phyloP scores from a whole-genome alignment of 805 yeast genomes.

The Candida saitoana region DNA sequence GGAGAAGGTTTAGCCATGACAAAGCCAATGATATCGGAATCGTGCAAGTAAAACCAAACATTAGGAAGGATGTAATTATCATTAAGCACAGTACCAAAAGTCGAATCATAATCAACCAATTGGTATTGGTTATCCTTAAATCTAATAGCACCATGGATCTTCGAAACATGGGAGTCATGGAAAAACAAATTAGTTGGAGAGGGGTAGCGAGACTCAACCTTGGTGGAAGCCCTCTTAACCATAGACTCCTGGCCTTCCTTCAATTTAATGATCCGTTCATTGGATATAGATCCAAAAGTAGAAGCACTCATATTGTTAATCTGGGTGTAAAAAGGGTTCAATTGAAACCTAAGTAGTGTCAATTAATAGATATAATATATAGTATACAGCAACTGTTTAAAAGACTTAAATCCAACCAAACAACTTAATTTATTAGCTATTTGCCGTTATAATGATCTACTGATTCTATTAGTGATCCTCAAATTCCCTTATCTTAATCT shows the following conservation, averaged over 20 bases:
- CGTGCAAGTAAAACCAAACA: conserved; percentile 12
- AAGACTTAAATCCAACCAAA: too few species aligned
- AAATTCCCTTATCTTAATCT: neutral
- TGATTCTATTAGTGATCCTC: neutral
- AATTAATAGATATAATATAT: too few species aligned
- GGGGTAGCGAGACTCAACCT: conserved; percentile 22
- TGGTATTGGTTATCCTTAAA: conserved; percentile 15
- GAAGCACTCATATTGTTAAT: neutral
- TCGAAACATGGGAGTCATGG: conserved; percentile 34
- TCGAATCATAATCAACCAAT: conserved; percentile 29
- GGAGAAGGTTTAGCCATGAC: conserved; percentile 29
- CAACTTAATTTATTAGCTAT: too few species aligned
- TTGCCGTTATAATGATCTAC: neutral
- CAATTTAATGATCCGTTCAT: conserved; percentile 11
- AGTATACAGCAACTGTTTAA: too few species aligned
- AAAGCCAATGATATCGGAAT: conserved; percentile 32
- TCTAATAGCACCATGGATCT: conserved; percentile 30
- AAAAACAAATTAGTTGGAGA: conserved; percentile 28
- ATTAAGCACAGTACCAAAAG: conserved; percentile 37
- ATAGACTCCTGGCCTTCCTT: conserved; percentile 12
- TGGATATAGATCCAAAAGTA: neutral
- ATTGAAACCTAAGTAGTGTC: too few species aligned
- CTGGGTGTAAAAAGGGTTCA: too few species aligned
- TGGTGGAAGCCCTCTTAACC: conserved; percentile 29
- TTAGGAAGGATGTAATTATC: conserved; percentile 21